Evolutionary conservation across 2,329 filamentous ascomycete genomes (phyloP), one percentile per base, ranked within the genome.

Genomic region (Sclerotinia spermophila): DNA sequence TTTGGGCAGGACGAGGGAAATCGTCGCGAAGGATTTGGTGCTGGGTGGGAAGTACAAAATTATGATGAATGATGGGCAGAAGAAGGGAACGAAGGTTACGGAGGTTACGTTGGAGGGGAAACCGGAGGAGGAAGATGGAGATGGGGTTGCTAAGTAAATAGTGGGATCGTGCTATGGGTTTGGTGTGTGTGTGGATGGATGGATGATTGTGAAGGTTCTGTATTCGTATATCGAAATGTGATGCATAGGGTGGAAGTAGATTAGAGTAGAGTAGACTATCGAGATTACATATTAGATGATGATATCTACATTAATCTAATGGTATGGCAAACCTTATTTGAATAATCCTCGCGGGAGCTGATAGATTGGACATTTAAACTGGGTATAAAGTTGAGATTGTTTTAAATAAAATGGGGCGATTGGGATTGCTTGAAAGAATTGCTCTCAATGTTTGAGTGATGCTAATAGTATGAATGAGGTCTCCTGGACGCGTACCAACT

Each of bases 1-100:
- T 77, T 84, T 99, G 73, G 95, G 94, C 48, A 86, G 96, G 73
- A 99, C 96, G n/a, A 89, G 95, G 73, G 96, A 99, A 82, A 80
- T 99, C 67, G 96, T 97, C 1, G 92, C 97, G 74, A 99, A 99
- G 83, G 96, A 98, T 80, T 84, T 98, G 53, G 95, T 96, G 78
- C 84, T 94, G 44, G 89, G 92, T 19, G 94, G 94, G 2, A 91
- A 90, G 80, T 97, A 97, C 79, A 86, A 88, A 73, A 86, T 95
- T 72, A 80, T 72, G 68, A 77, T 75, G 66, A 74, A 72, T 61
- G 74, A 77, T 66, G 76, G 74, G 2, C 71, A 72, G 55, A 69
- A 73, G 68, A 75, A 69, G 66, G 76, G 74, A 10, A 74, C 75
- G 69, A 77, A 74, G 62, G 69, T 74, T 51, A 73, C 73, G n/a